phyloP scores from a whole-genome alignment of 192 early-diverging fungal genomes.

The Backusella parvicylindrica region DNA sequence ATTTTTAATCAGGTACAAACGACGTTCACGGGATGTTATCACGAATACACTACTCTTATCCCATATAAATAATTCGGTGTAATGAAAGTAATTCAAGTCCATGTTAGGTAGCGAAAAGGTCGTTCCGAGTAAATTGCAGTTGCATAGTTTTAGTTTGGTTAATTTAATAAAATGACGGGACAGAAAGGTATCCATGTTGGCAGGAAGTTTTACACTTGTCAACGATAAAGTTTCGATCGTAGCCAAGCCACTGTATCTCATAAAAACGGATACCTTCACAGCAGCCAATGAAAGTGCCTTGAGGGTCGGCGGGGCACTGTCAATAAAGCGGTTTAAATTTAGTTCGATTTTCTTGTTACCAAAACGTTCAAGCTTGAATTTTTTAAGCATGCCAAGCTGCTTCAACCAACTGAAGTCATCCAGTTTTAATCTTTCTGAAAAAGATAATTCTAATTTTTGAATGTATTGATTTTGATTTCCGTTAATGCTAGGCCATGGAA shows the following conservation, averaged over 20 bases:
- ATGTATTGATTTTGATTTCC: too few relatives aligned
- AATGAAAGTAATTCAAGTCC: background rate
- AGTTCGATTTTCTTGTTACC: background rate
- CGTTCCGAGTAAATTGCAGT: background rate
- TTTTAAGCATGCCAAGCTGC: background rate
- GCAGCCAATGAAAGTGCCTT: background rate
- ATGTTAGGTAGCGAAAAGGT: background rate
- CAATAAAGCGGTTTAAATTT: background rate
- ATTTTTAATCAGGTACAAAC: background rate
- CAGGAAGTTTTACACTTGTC: background rate
- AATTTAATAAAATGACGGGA: background rate
- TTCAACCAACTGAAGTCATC: background rate
- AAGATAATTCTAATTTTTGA: background rate
- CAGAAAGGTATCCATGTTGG: background rate
- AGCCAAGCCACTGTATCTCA: background rate
- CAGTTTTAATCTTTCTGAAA: background rate
- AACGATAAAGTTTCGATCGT: background rate
- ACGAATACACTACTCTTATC: background rate
- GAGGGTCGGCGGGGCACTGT: background rate
- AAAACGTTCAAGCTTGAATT: background rate
- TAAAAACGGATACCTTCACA: background rate
- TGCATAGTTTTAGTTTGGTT: background rate
- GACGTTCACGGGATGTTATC: background rate
- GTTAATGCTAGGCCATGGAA: too few relatives aligned
- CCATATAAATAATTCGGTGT: background rate